Evolutionary conservation across 2,329 filamentous ascomycete genomes (phyloP).

Genomic region (Exophiala oligosperma): DNA sequence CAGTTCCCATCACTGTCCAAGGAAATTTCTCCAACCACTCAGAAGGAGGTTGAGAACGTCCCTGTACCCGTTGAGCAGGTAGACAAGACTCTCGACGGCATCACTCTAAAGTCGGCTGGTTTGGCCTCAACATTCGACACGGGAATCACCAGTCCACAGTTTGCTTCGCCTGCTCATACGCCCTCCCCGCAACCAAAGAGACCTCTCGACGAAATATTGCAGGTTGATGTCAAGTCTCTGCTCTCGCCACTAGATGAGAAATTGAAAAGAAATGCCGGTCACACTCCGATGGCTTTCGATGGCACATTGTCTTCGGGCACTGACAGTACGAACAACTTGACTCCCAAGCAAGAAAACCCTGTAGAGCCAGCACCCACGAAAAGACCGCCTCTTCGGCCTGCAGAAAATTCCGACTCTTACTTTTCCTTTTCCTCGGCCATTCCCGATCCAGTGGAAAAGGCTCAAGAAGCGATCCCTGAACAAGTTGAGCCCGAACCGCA

Average conservation of each 20-base stretch:
- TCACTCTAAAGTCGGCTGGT: slow-evolving; percentile 47
- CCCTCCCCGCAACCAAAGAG: slow-evolving; percentile 25
- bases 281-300: slow-evolving; percentile 46
- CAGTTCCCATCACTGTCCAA: slow-evolving; percentile 39
- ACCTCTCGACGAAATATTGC: slow-evolving; percentile 34
- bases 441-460: background rate
- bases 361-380: slow-evolving; percentile 34
- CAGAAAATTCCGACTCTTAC: slow-evolving; percentile 43
- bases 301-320: slow-evolving; percentile 34
- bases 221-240: slow-evolving; percentile 24
- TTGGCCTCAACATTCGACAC: slow-evolving; percentile 45
- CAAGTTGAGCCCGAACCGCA: slow-evolving; percentile 10
- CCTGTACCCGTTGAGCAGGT: slow-evolving; percentile 47
- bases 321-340: slow-evolving; percentile 22
- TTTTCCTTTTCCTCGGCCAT: slow-evolving; percentile 32
- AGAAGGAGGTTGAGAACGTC: slow-evolving; percentile 24
- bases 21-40: slow-evolving; percentile 34
- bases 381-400: slow-evolving; percentile 33
- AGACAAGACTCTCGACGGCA: slow-evolving; percentile 48
- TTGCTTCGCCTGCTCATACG: slow-evolving; percentile 33
- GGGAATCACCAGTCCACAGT: slow-evolving; percentile 44
- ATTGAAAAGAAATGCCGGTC: slow-evolving; percentile 43
- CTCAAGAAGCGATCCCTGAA: slow-evolving; percentile 12
- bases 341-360: slow-evolving; percentile 35
- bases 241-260: slow-evolving; percentile 41